Base-by-base conservation (phyloP, 1,284 basidiomycete genomes). In the Mycosarcoma maydis region DNA sequence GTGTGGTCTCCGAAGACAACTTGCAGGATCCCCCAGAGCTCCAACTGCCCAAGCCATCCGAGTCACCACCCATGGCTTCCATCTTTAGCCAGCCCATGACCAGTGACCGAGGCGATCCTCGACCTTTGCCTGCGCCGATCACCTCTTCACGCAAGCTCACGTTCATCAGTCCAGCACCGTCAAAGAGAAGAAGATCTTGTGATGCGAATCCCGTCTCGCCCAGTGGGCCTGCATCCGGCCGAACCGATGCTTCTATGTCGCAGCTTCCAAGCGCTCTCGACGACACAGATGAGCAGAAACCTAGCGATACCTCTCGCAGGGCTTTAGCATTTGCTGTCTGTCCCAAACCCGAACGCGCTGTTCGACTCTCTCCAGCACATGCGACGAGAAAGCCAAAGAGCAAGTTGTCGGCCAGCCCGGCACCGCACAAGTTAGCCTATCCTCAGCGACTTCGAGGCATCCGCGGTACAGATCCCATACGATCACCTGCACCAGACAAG, bases 391-490 rank as follows among this genome's bases (percentile, higher is more conserved):
- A 46, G 14, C 16, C 53, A 8, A 56, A 54, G 29, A 41, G 26
- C 17, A 67, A 67, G 17, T 26, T 66, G 6, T 67, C 69, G 2
- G 69, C 58, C 11, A 72, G 69, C 36, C 69, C 69, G 3, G 69
- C 69, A 6, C 69, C 69, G 3, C 54, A 52, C 14, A 55, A 57
- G 22, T 54, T 72, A 9, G 51, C 62, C 4, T 72, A 72, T 23
- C 37, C 39, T 19, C 69, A 67, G 20, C 41, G 69, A 8, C 44
- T 72, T 3, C 32, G 45, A 3, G 69, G 62, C 17, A 67, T 72
- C 16, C 50, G 64, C 6, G 69, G 69, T 1, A 24, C 34, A 24
- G 57, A 53, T 36, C 68, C 68, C 3, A 61, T 71, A 8, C 61
- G 53, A 19, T 72, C 69, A 13, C 64, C 69, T 3, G 69, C 69